phyloP scores from a whole-genome alignment of 2,329 filamentous ascomycete species.

The Camillea tinctor region DNA sequence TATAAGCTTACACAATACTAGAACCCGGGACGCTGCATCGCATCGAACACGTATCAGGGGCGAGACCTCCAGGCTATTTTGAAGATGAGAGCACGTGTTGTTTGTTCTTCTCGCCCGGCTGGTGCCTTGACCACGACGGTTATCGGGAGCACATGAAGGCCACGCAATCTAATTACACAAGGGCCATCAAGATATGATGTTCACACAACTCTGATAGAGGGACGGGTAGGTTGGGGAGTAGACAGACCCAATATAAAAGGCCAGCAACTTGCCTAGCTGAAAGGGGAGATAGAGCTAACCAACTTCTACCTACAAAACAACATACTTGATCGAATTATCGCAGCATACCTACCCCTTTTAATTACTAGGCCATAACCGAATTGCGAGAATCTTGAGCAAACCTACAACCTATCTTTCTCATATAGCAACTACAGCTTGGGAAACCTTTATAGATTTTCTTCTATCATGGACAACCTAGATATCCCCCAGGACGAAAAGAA shows the following conservation, averaged over 20 bases:
- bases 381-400: neutral
- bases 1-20: neutral
- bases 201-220: neutral
- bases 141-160: neutral
- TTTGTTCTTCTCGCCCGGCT: neutral
- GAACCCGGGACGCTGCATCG: neutral
- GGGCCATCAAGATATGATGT: neutral
- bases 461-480: neutral
- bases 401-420: neutral
- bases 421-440: neutral
- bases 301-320: neutral
- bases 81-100: neutral
- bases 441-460: neutral
- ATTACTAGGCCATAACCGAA: neutral
- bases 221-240: neutral
- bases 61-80: neutral
- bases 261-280: neutral
- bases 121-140: neutral
- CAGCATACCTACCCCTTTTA: neutral
- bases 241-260: neutral
- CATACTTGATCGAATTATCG: neutral
- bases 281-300: neutral
- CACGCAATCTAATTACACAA: slow-evolving; percentile 5
- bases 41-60: neutral
- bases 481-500: neutral